phyloP scores from a whole-genome alignment of 345 rosid genomes.

The Orychophragmus violaceus region DNA sequence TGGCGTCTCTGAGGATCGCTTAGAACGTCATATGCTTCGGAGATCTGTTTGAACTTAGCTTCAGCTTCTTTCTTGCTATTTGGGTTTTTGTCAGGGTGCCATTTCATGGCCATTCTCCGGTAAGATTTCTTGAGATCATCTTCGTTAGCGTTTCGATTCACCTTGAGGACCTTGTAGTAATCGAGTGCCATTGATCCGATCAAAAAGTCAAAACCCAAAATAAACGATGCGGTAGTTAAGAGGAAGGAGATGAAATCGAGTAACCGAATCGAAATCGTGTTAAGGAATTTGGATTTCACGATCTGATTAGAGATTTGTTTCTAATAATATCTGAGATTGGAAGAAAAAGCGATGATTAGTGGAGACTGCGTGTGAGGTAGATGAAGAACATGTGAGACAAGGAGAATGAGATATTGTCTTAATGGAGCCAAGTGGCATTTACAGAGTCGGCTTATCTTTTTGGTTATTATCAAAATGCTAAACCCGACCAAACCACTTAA shows the following conservation, averaged over 20 bases:
- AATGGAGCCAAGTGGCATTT: constrained; percentile 21
- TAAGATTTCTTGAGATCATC: constrained; percentile 77
- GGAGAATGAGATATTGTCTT: constrained; percentile 4
- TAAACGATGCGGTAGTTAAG: no score
- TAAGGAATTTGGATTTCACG: background rate
- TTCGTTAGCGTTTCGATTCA: constrained; percentile 54
- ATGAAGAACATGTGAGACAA: constrained; percentile 1
- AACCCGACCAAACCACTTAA: background rate
- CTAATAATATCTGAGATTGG: background rate
- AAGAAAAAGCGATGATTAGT: background rate
- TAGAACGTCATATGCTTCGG: constrained; percentile 83
- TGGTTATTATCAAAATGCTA: background rate
- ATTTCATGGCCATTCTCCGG: constrained; percentile 74
- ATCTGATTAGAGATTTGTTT: background rate
- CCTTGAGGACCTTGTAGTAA: constrained; percentile 76
- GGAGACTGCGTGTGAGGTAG: constrained; percentile 33
- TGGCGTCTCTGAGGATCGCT: constrained; percentile 68
- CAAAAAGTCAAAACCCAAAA: constrained; percentile 9
- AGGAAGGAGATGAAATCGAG: background rate
- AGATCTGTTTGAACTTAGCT: constrained; percentile 77
- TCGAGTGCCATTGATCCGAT: constrained; percentile 64
- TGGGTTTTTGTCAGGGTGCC: constrained; percentile 94
- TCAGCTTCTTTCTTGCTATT: constrained; percentile 64
- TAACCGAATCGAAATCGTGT: background rate
- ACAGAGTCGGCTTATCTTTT: constrained; percentile 10